Conservation (phyloP, 116 monocot genomes). For the Zostera marina region DNA sequence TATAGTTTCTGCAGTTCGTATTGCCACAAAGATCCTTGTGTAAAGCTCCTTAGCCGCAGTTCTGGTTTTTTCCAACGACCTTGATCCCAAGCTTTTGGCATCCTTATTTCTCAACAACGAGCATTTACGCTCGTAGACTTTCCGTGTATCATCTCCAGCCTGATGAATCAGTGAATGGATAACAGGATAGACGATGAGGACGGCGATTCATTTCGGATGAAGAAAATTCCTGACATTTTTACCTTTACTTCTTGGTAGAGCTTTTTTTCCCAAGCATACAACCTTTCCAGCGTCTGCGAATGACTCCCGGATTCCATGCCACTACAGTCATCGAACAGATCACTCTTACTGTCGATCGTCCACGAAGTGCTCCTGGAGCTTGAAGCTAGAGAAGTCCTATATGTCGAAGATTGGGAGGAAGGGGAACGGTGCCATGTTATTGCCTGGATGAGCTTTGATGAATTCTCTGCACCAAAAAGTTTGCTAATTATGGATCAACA, state of each 20-base stretch:
- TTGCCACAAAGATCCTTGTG: slow-evolving; percentile 68
- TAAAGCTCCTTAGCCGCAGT: slow-evolving; percentile 59
- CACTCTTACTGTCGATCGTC: slow-evolving; percentile 30
- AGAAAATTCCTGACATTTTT: neutral
- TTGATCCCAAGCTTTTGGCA: slow-evolving; percentile 35
- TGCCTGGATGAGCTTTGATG: slow-evolving; percentile 68
- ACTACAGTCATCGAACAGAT: slow-evolving; percentile 50
- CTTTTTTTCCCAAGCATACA: slow-evolving; percentile 99
- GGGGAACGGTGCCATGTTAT: slow-evolving; percentile 89
- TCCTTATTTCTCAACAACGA: slow-evolving; percentile 56
- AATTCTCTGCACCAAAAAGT: slow-evolving; percentile 57
- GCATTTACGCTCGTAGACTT: slow-evolving; percentile 73
- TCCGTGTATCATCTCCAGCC: slow-evolving; percentile 61
- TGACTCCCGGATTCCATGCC: slow-evolving; percentile 90
- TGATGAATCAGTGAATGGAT: no score
- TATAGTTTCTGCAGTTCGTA: slow-evolving; percentile 72
- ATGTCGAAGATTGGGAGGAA: slow-evolving; percentile 49
- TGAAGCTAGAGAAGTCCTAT: slow-evolving; percentile 36
- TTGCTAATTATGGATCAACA: no score
- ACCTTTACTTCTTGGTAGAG: slow-evolving; percentile 99
- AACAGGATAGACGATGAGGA: no score
- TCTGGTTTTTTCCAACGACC: slow-evolving; percentile 43
- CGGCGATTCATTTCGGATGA: no score
- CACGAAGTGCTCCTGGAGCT: slow-evolving; percentile 36
- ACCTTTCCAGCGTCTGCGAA: slow-evolving; percentile 69